A percentile compares a stretch with the other conserved stretches of the same genome.
These are phyloP conservation scores for Chytriomyces sp. DNA, from an alignment of 192 early-diverging fungal genomes.

Conservation along the genomic window DNA sequence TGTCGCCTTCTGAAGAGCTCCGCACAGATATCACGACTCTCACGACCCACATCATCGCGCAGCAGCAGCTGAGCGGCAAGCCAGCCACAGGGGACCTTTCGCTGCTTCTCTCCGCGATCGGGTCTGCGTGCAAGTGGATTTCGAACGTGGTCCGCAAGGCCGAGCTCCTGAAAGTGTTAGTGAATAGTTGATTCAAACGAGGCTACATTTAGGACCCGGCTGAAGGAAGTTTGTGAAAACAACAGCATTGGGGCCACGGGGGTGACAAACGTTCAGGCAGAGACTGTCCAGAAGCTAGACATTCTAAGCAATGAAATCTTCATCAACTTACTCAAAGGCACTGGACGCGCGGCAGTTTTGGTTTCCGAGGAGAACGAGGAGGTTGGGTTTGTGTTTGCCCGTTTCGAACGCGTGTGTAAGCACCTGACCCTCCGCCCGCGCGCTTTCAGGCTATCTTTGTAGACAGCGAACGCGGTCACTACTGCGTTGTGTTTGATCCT, in stretches of 20 bases:
- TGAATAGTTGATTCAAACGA: slow-evolving; percentile 2
- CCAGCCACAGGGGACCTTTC: slow-evolving; percentile 95
- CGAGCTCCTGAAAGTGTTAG: slow-evolving; percentile 91
- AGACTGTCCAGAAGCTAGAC: slow-evolving; percentile 97
- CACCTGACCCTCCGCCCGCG: too few species aligned
- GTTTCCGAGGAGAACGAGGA: slow-evolving; percentile 97
- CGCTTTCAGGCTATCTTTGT: slow-evolving; percentile 92
- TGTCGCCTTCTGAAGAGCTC: slow-evolving; percentile 52
- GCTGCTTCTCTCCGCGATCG: slow-evolving; percentile 84
- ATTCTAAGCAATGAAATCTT: slow-evolving; percentile 98
- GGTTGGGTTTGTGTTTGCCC: too few species aligned
- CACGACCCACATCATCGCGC: slow-evolving; percentile 86
- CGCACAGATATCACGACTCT: slow-evolving; percentile 92
- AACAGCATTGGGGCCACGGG: slow-evolving; percentile 83
- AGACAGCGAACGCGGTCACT: slow-evolving; percentile 78
- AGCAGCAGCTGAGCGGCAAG: slow-evolving; percentile 77
- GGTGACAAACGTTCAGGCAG: slow-evolving; percentile 86
- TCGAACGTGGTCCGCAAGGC: slow-evolving; percentile 96
- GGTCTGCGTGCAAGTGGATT: slow-evolving; percentile 96
- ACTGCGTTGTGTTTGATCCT: slow-evolving; percentile 97
- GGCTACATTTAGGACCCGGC: background rate
- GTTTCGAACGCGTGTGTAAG: too few species aligned
- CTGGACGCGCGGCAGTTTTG: slow-evolving; percentile 89
- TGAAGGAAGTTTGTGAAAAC: background rate
- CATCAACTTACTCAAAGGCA: slow-evolving; percentile 86